A percentile compares a stretch with the other conserved stretches of the same genome.
Evolutionary conservation across 2,329 filamentous ascomycete species (phyloP).

Genomic region (Trichophyton schoenleinii): DNA sequence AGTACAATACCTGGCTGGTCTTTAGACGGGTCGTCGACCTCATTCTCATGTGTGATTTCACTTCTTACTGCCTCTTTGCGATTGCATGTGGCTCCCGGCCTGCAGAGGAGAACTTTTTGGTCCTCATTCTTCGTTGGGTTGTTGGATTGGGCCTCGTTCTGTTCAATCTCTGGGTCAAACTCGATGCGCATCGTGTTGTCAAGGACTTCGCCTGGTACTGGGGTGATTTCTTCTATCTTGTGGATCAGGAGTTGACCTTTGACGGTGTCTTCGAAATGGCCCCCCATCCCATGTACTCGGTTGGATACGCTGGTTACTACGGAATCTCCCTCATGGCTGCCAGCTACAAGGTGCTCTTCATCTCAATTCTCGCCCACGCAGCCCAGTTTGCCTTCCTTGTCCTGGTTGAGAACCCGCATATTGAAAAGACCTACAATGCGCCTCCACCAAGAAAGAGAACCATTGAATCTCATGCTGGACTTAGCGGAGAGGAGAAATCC

Average conservation of each 20-base stretch:
- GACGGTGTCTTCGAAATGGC: constrained; percentile 99
- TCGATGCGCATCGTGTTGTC: constrained; percentile 93
- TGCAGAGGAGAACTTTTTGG: constrained; percentile 53
- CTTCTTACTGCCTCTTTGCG: constrained; percentile 91
- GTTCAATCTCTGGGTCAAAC: constrained; percentile 97
- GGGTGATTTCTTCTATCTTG: constrained; percentile 98
- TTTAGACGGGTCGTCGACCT: constrained; percentile 92
- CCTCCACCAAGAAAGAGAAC: constrained; percentile 55
- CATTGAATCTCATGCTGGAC: constrained; percentile 19
- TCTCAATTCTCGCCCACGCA: constrained; percentile 87
- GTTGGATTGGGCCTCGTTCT: constrained; percentile 66
- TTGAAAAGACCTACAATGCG: constrained; percentile 93
- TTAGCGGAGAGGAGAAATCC: constrained; percentile 20
- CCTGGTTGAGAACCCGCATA: constrained; percentile 90
- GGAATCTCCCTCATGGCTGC: constrained; percentile 96
- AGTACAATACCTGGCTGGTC: constrained; percentile 98
- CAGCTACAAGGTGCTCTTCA: constrained; percentile 94
- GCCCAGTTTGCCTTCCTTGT: constrained; percentile 89
- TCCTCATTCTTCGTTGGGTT: constrained; percentile 64
- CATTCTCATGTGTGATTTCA: constrained; percentile 97
- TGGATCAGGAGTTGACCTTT: constrained; percentile 95
- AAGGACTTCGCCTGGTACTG: constrained; percentile 99
- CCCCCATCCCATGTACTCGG: constrained; percentile 96
- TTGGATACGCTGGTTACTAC: constrained; percentile 95
- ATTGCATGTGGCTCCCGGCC: constrained; percentile 73